Evolutionary conservation across 1,139 yeast species (phyloP), one percentile per base, ranked within the genome.

Genomic region (Eremothecium sinecaudum): DNA sequence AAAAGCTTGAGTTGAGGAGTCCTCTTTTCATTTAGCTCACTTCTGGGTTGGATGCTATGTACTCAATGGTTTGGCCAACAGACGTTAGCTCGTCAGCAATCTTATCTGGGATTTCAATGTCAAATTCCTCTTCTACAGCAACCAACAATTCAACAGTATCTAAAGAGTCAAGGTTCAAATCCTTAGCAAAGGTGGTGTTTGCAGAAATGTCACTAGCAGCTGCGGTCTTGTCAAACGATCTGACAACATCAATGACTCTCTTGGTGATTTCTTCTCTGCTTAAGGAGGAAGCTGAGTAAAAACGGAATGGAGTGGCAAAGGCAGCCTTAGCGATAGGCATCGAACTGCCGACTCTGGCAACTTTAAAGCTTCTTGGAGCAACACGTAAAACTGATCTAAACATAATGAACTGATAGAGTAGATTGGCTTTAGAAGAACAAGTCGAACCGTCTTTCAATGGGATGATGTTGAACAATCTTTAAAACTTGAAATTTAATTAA

Each of bases 71-170:
- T 61, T 75, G 79, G 44, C 77, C 79, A 42, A 76, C 78, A 40
- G 79, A 73, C 64, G 73, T 74, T 54, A 76, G 68, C 50, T 74
- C 78, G 53, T 76, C 82, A 34, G 82, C 75, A 41, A 74, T 67
- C 40, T 64, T 63, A 39, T 76, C 83, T 20, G 79, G 79, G 49
- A 76, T 71, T 59, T 75, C 81, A 56, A 75, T 64, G 56, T 75
- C 82, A 47, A 76, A 76, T 59, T 76, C 70, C 62, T 76, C 82
- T 62, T 76, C 82, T 51, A 76, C 71, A 39, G 81, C 80, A 50
- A 76, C 82, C 47, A 76, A 64, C 39, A 79, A 74, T 61, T 76
- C 83, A 37, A 76, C 80, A 36, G 80, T 73, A 50, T 76, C 83
- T 45, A 76, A 67, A 5, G 83, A 76, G 54, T 76, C 83, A 47